Base-by-base conservation (phyloP, 306 rosid genomes). In the Chamaecrista fasciculata region DNA sequence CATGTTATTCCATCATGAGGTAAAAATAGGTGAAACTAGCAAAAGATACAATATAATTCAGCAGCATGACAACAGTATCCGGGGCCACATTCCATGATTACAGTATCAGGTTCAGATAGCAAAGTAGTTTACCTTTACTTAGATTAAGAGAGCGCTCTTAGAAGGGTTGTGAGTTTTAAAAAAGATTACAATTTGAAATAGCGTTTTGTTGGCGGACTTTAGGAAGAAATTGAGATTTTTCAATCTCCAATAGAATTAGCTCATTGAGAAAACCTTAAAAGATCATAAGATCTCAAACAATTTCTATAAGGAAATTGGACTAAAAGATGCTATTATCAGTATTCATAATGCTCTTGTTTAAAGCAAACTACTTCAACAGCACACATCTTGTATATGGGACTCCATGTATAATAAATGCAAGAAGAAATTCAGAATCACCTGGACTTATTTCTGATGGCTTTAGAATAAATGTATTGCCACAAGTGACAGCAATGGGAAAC, bases 381-480 rank as follows among this genome's bases (percentile, higher is more conserved):
- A 48, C 10, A 23, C 39, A 4, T 33, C 21, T 19, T 20, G 37
- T 10, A 52, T 52, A n/a, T 21, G 14, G 16, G 20, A 50, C 16
- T 25, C 11, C 8, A 47, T 48, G 7, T 31, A 47, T 66, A 60
- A 50, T 52, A 49, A 18, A 5, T 23, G n/a, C 29, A 34, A 58
- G 36, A 73, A 66, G 58, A 24, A 37, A 23, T 56, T 51, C 29
- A 67, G 15, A 64, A 42, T 78, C 49, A 87, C 93, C 93, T 76
- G 88, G 90, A 77, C 76, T 85, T 63, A 80, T 85, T 69, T 87
- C 93, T 40, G 93, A 87, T 49, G 93, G 87, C 78, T 84, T 87
- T 51, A 87, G 75, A 70, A 87, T 78, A 76, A 78, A 87, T 56
- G 93, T 87, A 71, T 87, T 87, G 28, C 93, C 93, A 68, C 90